These are phyloP conservation scores for Trichoderma sp. DNA, from an alignment of 2,329 filamentous ascomycete species.

Conservation along the genomic window DNA sequence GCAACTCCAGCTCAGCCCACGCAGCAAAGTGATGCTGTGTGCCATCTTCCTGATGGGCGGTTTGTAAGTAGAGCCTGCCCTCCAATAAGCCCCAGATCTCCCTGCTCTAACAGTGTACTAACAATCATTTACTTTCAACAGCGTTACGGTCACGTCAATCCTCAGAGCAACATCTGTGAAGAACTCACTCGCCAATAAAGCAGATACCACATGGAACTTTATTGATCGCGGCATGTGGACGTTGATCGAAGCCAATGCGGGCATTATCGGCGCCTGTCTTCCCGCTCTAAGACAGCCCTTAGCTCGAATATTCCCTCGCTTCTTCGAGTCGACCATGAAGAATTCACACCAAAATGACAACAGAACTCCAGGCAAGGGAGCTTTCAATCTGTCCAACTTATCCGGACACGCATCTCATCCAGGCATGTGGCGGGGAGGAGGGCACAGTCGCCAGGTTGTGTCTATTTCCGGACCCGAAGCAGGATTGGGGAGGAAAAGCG, in stretches of 20 bases:
- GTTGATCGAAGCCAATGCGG: constrained; percentile 38
- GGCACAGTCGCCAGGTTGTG: not conserved
- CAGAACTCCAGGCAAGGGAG: not conserved
- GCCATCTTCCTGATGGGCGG: constrained; percentile 38
- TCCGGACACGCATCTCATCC: not conserved
- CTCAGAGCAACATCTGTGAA: constrained; percentile 37
- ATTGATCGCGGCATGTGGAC: constrained; percentile 33
- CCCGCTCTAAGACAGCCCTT: constrained; percentile 28
- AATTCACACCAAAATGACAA: constrained; percentile 15
- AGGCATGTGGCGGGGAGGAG: constrained; percentile 3
- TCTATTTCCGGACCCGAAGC: not conserved
- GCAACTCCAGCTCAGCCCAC: constrained; percentile 31
- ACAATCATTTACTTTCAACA: not conserved
- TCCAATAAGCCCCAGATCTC: not conserved
- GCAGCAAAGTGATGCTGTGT: constrained; percentile 35
- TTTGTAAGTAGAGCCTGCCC: constrained; percentile 30
- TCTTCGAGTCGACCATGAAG: constrained; percentile 23
- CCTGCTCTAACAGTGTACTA: not conserved
- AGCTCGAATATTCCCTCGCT: constrained; percentile 20
- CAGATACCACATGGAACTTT: constrained; percentile 31
- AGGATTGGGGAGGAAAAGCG: not conserved
- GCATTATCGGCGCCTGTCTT: constrained; percentile 39
- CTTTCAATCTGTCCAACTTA: not conserved
- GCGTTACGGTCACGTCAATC: constrained; percentile 36
- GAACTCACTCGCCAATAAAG: constrained; percentile 32